These are phyloP conservation scores for Sicyos baderoa DNA, from an alignment of 306 rosid genomes.

Conservation along the genomic window DNA sequence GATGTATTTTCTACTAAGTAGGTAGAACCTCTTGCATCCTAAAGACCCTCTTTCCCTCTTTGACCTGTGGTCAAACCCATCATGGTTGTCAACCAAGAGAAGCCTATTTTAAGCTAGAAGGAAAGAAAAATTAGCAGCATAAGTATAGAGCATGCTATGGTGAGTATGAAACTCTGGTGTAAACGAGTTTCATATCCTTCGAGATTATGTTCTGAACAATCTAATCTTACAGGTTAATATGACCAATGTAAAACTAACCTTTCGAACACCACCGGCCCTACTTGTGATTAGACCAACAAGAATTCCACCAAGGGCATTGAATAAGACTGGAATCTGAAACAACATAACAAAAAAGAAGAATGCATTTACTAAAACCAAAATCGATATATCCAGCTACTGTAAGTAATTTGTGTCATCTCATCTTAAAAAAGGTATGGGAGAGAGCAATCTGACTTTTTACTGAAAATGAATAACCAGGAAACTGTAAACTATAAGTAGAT, in stretches of 20 bases:
- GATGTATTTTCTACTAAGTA: no score
- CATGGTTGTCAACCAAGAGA: neutral
- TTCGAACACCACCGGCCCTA: slow-evolving; percentile 90
- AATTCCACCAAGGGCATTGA: slow-evolving; percentile 89
- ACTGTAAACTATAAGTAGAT: no score
- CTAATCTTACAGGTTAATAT: neutral
- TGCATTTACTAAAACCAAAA: neutral
- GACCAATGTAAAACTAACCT: slow-evolving; percentile 44
- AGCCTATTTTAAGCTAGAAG: neutral
- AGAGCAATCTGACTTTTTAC: neutral
- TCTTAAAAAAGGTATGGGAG: neutral
- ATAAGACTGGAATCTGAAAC: slow-evolving; percentile 75
- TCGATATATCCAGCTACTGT: neutral
- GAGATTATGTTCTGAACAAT: neutral
- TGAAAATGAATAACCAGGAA: no score
- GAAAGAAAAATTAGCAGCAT: no score
- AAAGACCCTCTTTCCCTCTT: no score
- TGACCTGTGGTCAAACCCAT: no score
- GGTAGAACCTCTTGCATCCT: no score
- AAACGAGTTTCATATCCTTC: slow-evolving; percentile 1
- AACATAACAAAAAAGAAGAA: slow-evolving; percentile 17
- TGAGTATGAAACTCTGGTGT: no score
- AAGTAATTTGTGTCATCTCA: neutral
- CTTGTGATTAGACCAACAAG: slow-evolving; percentile 89
- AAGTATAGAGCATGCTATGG: no score